Percentiles rank a stretch among this genome's conserved stretches.
These are phyloP conservation scores for Brassica incana DNA, from an alignment of 345 rosid genomes.

Conservation along the genomic window DNA sequence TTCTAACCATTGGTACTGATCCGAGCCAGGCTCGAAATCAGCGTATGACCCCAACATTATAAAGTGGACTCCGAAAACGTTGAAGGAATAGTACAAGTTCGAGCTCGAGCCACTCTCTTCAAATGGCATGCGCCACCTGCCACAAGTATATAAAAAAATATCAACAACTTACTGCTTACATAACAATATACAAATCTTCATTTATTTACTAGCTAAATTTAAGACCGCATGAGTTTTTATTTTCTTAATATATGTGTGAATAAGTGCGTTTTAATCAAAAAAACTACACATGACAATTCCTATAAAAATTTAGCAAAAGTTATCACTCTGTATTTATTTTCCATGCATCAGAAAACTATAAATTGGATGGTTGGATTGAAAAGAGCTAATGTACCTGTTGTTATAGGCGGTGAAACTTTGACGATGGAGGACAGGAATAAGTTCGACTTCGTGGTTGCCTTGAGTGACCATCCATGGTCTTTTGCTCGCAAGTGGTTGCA, in stretches of 20 bases:
- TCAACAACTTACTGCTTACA: too few relatives aligned
- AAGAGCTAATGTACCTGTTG: conserved; percentile 38
- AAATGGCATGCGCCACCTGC: conserved; percentile 70
- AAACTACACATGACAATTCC: neutral
- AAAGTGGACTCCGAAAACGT: conserved; percentile 63
- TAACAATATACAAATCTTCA: neutral
- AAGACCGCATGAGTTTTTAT: neutral
- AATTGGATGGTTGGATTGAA: neutral
- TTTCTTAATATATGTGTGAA: neutral
- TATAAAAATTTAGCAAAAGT: neutral
- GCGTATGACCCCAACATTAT: conserved; percentile 85
- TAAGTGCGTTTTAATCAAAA: neutral
- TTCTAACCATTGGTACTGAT: conserved; percentile 69
- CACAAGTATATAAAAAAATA: conserved; percentile 2
- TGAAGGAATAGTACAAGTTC: conserved; percentile 78
- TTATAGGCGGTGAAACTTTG: conserved; percentile 65
- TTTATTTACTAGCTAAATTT: neutral
- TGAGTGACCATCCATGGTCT: conserved; percentile 93
- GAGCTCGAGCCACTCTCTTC: conserved; percentile 65
- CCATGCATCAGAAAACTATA: neutral
- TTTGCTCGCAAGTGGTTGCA: conserved; percentile 79
- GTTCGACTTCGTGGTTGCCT: conserved; percentile 83
- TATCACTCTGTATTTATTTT: neutral
- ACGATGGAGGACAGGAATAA: conserved; percentile 46
- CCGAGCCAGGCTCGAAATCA: conserved; percentile 55